Base-by-base conservation (phyloP, 139 green algal genomes). In the Volvox reticuliferus region DNA sequence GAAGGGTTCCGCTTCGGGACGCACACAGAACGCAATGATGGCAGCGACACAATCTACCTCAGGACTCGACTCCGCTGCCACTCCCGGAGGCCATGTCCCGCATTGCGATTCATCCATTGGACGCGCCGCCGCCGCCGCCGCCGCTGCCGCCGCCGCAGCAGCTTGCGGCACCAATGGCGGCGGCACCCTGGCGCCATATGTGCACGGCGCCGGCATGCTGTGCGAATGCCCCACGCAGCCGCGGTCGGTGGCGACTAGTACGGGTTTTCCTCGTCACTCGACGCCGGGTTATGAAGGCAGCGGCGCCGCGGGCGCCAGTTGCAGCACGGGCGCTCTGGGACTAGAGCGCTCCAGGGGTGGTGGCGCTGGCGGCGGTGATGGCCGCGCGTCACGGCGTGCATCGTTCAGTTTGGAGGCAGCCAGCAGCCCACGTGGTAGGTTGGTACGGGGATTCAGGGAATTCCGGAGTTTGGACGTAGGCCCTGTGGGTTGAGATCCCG, bases 381-480 rank as follows among this genome's bases (percentile, higher is more conserved):
- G 78, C 0, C 78, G 78, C 9, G 33, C 36, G 6, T 84, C 37
- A 12, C 20, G 78, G 36, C 36, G 78, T 13, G 78, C 78, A 2
- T 84, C 78, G 1, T 76, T 87, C 81, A 87, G 61, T 18, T 63
- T 89, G 83, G 83, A 89, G 68, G 67, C 83, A 2, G 68, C 36
- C 14, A 63, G 9, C 83, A 81, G 67, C 83, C 83, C 83, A 19
- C 32, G 78, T 35, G 78, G 78, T 84, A n/a, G 37, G 80, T 28
- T n/a, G 80, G 28, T n/a, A 26, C 9, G 80, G 24, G 44, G 44
- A 13, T 18, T 55, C 5, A 14, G 44, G 44, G 44, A 55, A 14
- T 55, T 9, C 9, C 5, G 9, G 5, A 55, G 5, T 55, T 14
- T 5, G 44, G 44, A 55, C 44, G 44, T 55, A 55, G 44, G 44